phyloP scores from a whole-genome alignment of 2,329 filamentous ascomycete genomes.

The Nemania abortiva region DNA sequence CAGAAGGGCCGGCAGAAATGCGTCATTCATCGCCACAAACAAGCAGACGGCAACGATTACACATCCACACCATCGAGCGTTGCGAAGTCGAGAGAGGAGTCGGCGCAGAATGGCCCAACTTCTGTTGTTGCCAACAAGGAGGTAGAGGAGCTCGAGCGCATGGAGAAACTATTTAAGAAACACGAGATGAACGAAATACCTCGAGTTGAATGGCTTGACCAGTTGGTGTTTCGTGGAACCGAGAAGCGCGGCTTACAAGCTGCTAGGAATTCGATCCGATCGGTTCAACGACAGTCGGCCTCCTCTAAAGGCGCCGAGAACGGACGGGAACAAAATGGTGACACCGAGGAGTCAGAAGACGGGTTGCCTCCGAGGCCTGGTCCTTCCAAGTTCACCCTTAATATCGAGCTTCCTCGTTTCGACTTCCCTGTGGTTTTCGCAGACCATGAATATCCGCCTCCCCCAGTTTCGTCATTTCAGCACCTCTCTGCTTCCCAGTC shows the following conservation, averaged over 20 bases:
- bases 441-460: slow-evolving; percentile 90
- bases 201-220: slow-evolving; percentile 93
- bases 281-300: slow-evolving; percentile 62
- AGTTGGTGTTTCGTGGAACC: slow-evolving; percentile 89
- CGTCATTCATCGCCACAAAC: slow-evolving; percentile 81
- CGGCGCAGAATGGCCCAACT: slow-evolving; percentile 60
- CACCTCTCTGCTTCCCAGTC: slow-evolving; percentile 73
- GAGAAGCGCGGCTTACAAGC: slow-evolving; percentile 79
- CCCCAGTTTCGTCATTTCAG: slow-evolving; percentile 81
- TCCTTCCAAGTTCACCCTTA: slow-evolving; percentile 78
- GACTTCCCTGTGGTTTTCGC: slow-evolving; percentile 96
- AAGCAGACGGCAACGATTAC: slow-evolving; percentile 85
- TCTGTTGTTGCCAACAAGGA: slow-evolving; percentile 72
- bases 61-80: slow-evolving; percentile 81
- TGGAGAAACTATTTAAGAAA: slow-evolving; percentile 93
- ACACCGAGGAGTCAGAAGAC: slow-evolving; percentile 45
- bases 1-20: slow-evolving; percentile 95
- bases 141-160: slow-evolving; percentile 84
- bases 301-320: slow-evolving; percentile 52
- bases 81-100: slow-evolving; percentile 65
- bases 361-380: slow-evolving; percentile 62
- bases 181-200: slow-evolving; percentile 98
- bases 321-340: slow-evolving; percentile 51
- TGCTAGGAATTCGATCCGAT: slow-evolving; percentile 72
- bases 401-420: slow-evolving; percentile 92